Conservation (phyloP, 371 early-diverging fungal species). For the Dichotomocladium elegans region DNA sequence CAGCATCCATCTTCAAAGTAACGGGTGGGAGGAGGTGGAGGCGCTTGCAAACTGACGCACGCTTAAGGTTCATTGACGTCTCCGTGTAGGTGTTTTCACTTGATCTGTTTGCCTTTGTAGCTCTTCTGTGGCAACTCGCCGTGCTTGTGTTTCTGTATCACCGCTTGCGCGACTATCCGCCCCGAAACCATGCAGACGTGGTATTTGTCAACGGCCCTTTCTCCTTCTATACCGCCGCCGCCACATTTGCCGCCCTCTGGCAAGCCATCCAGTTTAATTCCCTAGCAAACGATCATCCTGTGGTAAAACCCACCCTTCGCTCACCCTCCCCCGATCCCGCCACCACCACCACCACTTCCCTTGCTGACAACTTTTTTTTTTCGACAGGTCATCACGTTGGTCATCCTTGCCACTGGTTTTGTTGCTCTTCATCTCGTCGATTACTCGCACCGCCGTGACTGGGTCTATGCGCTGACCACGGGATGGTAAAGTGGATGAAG, state of each 20-base stretch:
- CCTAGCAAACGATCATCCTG: constrained; percentile 22
- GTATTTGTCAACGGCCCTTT: constrained; percentile 44
- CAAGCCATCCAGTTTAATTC: constrained; percentile 34
- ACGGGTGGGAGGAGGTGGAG: background rate
- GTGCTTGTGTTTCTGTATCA: constrained; percentile 37
- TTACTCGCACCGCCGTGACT: constrained; percentile 43
- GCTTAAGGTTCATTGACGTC: background rate
- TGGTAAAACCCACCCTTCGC: constrained; percentile 18
- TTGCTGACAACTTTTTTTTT: constrained; percentile 1
- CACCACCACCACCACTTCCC: background rate
- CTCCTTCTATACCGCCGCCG: constrained; percentile 38
- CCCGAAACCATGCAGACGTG: constrained; percentile 32
- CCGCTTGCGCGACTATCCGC: constrained; percentile 42
- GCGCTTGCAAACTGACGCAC: background rate
- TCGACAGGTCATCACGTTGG: constrained; percentile 26
- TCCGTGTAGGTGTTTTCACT: constrained; percentile 35
- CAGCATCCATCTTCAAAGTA: constrained; percentile 34
- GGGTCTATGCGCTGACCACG: constrained; percentile 43
- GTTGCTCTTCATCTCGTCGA: constrained; percentile 41
- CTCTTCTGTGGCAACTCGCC: constrained; percentile 40
- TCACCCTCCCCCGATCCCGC: too few species aligned
- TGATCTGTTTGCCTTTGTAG: constrained; percentile 36
- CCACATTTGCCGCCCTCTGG: constrained; percentile 29
- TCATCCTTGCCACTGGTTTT: constrained; percentile 31
- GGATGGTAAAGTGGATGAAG: constrained; percentile 32